Percentiles rank a stretch among this genome's conserved stretches.
These are phyloP conservation scores for Cucurbitaria berberidis DNA, from an alignment of 2,329 filamentous ascomycete species.

Conservation along the genomic window DNA sequence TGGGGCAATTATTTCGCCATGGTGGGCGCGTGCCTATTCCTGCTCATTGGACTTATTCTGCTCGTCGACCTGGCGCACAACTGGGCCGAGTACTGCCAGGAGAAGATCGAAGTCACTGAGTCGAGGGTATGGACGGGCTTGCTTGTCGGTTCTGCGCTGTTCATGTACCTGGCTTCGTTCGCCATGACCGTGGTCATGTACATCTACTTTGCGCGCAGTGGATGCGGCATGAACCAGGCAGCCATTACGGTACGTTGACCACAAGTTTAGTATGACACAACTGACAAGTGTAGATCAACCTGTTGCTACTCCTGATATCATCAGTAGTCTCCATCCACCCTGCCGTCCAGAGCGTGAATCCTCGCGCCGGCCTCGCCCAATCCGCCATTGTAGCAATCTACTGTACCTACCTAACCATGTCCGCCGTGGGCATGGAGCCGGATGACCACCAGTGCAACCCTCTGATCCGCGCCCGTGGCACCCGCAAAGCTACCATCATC, in stretches of 20 bases:
- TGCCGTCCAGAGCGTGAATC: constrained; percentile 86
- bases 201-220: constrained; percentile 83
- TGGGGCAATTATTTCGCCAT: constrained; percentile 96
- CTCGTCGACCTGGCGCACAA: constrained; percentile 94
- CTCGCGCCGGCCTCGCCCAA: constrained; percentile 93
- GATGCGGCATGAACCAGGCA: constrained; percentile 94
- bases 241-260: constrained; percentile 73
- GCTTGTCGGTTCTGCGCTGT: constrained; percentile 87
- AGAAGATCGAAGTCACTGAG: constrained; percentile 89
- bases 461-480: constrained; percentile 81
- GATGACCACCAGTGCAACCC: constrained; percentile 96
- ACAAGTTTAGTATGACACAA: neutral
- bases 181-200: constrained; percentile 98
- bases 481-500: constrained; percentile 86
- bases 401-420: constrained; percentile 98
- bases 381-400: constrained; percentile 97
- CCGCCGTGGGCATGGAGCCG: constrained; percentile 97
- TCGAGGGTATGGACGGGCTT: constrained; percentile 83
- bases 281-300: constrained; percentile 66
- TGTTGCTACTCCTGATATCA: constrained; percentile 80
- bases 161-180: constrained; percentile 90
- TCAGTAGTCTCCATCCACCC: constrained; percentile 90
- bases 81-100: constrained; percentile 95
- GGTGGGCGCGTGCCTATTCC: constrained; percentile 86
- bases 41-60: constrained; percentile 88